phyloP scores from a whole-genome alignment of 257 asterid species.

The Striga asiatica region DNA sequence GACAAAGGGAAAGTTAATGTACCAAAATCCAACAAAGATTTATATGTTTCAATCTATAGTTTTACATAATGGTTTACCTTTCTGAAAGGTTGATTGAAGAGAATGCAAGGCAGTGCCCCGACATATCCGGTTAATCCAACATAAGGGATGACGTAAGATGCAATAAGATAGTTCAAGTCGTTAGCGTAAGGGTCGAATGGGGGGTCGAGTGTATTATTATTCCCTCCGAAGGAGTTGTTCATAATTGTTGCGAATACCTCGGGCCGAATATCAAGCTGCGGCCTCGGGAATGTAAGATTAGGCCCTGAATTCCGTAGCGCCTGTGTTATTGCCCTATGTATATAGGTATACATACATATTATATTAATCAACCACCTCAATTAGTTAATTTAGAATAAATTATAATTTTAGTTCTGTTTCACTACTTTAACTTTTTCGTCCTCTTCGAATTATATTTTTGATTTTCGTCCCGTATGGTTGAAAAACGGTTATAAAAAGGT shows the following conservation, averaged over 20 bases:
- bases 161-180: constrained; percentile 41
- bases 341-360: not conserved
- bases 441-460: no score
- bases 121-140: constrained; percentile 65
- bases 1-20: no score
- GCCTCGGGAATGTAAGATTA: constrained; percentile 36
- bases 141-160: constrained; percentile 41
- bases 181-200: constrained; percentile 47
- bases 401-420: no score
- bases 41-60: no score
- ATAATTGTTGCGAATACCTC: constrained; percentile 33
- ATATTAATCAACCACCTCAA: constrained; percentile 20
- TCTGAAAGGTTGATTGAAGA: constrained; percentile 21
- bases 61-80: constrained; percentile 25
- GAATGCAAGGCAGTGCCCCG: constrained; percentile 37
- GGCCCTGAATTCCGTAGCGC: constrained; percentile 12
- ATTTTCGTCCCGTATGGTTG: no score
- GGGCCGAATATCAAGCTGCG: constrained; percentile 26
- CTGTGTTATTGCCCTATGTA: constrained; percentile 38
- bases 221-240: constrained; percentile 26
- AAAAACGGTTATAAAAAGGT: no score
- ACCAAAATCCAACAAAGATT: no score
- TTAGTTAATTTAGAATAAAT: no score
- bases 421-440: no score
- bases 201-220: constrained; percentile 25